Evolutionary conservation across 2,329 filamentous ascomycete species (phyloP).

Genomic region (Microdochium paspali): DNA sequence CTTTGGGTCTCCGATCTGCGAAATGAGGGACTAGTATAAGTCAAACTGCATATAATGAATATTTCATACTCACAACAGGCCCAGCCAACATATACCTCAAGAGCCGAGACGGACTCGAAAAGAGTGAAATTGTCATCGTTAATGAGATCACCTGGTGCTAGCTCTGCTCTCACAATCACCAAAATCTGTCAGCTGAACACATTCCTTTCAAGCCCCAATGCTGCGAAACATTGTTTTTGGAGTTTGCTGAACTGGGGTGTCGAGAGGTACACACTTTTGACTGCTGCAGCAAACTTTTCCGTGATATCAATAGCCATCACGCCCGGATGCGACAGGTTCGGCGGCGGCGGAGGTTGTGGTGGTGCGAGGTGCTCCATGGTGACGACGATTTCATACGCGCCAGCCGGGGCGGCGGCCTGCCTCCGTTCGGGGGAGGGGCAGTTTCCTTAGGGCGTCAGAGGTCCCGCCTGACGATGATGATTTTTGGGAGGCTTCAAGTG

Average conservation of each 20-base stretch:
- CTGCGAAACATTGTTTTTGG: too few species aligned
- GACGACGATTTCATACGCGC: conserved; percentile 6
- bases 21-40: background rate
- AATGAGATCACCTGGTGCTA: conserved; percentile 72
- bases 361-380: conserved; percentile 16
- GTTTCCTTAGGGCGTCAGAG: too few species aligned
- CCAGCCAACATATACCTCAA: too few species aligned
- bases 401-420: background rate
- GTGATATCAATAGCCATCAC: conserved; percentile 51
- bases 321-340: conserved; percentile 33
- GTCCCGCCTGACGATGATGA: background rate
- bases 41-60: background rate
- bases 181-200: conserved; percentile 11
- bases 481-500: background rate
- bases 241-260: too few species aligned
- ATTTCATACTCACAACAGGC: background rate
- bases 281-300: conserved; percentile 41
- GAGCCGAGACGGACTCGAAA: conserved; percentile 84
- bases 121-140: conserved; percentile 93
- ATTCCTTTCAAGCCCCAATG: background rate
- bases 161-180: conserved; percentile 41
- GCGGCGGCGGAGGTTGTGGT: conserved; percentile 21
- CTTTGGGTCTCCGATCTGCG: conserved; percentile 94
- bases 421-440: background rate
- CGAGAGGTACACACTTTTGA: conserved; percentile 34